Base-by-base conservation (phyloP, 2,329 filamentous ascomycete species). In the Xylaria sp. region DNA sequence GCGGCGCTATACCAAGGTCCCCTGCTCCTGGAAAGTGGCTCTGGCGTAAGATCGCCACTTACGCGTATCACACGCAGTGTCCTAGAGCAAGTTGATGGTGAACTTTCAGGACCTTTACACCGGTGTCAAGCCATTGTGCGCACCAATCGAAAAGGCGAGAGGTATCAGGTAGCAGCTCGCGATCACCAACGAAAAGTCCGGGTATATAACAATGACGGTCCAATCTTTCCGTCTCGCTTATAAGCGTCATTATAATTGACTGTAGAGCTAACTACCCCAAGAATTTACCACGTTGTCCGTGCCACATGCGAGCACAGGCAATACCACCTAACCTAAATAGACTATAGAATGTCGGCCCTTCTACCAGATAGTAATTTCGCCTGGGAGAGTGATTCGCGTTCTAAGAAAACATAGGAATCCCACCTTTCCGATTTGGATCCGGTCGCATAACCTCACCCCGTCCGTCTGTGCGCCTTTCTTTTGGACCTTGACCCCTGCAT, bases 31-130 rank as follows among this genome's bases (percentile, higher is more conserved):
- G 20, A 65, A 28, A 54, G 51, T 48, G 63, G 59, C 10, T 28
- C 58, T 54, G 48, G 46, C 67, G 65, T 70, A 56, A 68, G 65
- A 70, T 70, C 68, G 62, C 48, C 65, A 59, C 53, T 67, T 56
- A 59, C 59, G 42, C 33, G 65, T 38, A 40, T 42, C 54, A 58
- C 13, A 58, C 36, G 54, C 54, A 28, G 54, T 42, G 20, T 4
- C 51, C 31, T 58, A 42, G 6, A 42, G 15, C 36, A 53, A 38
- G 23, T 31, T 33, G 60, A 44, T 46, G 46, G 26, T 17, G 23
- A 53, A n/a, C 42, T 46, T 63, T 31, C 46, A 64, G 65, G 40
- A 48, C 65, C 38, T 65, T 23, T 49, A 20, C 15, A 31, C 38
- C 38, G n/a, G 26, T 46, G 56, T 53, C 44, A n/a, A 46, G 13